Evolutionary conservation across 768 basidiomycete genomes (phyloP).

Genomic region (Suillus sp.): DNA sequence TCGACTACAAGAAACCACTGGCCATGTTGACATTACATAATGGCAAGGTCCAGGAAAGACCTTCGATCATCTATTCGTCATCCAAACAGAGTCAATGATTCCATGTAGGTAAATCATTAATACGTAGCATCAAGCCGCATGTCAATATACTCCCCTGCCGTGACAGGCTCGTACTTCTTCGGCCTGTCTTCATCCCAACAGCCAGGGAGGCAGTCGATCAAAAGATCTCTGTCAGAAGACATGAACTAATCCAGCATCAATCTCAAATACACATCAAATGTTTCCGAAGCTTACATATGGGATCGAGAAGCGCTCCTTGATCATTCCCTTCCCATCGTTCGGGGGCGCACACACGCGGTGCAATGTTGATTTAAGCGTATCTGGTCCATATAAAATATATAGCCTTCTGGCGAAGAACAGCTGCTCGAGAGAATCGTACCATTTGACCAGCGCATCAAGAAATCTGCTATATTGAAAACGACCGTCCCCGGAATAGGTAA

Average conservation of each 20-base stretch:
- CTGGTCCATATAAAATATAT: slow-evolving; percentile 13
- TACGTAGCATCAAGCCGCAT: slow-evolving; percentile 42
- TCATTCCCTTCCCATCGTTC: slow-evolving; percentile 31
- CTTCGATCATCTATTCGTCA: neutral
- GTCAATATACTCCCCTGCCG: slow-evolving; percentile 42
- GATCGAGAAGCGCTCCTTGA: slow-evolving; percentile 60
- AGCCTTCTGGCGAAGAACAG: neutral
- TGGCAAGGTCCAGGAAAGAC: neutral
- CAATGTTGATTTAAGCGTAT: slow-evolving; percentile 39
- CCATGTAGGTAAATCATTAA: slow-evolving; percentile 13
- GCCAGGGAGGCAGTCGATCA: slow-evolving; percentile 54
- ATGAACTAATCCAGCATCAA: slow-evolving; percentile 29
- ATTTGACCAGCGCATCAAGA: slow-evolving; percentile 49
- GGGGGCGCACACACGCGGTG: slow-evolving; percentile 53
- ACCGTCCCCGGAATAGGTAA: slow-evolving; percentile 47
- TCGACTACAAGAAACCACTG: too few relatives aligned
- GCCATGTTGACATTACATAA: too few relatives aligned
- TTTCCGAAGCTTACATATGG: slow-evolving; percentile 48
- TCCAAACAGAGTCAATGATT: neutral
- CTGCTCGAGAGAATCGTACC: slow-evolving; percentile 15
- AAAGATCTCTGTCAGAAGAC: slow-evolving; percentile 38
- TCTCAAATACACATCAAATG: neutral
- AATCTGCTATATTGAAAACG: slow-evolving; percentile 54
- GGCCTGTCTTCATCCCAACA: slow-evolving; percentile 48
- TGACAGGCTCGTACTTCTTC: slow-evolving; percentile 51